phyloP scores from a whole-genome alignment of 2,329 filamentous ascomycete genomes.

The Pseudogymnoascus sp. region DNA sequence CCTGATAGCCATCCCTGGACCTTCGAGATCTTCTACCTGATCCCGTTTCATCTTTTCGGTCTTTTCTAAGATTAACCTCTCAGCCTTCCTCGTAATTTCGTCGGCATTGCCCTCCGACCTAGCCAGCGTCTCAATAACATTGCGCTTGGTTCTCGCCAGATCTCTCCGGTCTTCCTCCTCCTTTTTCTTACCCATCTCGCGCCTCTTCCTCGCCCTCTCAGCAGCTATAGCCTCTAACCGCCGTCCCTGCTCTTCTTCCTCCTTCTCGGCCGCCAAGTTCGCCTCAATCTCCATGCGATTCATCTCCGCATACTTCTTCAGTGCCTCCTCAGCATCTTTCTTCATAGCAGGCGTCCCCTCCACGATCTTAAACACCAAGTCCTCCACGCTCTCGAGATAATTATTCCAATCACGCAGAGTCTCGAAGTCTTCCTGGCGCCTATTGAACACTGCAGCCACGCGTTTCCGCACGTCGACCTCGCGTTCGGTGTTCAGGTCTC shows the following conservation, averaged over 20 bases:
- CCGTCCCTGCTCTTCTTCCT: slow-evolving; percentile 47
- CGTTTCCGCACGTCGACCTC: slow-evolving; percentile 86
- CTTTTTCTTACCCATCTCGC: slow-evolving; percentile 57
- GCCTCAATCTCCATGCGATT: slow-evolving; percentile 64
- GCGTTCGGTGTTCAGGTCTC: slow-evolving; percentile 77
- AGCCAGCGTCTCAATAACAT: slow-evolving; percentile 64
- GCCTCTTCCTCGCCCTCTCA: slow-evolving; percentile 56
- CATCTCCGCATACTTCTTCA: slow-evolving; percentile 65
- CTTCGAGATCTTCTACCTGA: slow-evolving; percentile 15
- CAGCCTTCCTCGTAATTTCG: slow-evolving; percentile 46
- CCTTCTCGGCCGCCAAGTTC: slow-evolving; percentile 47
- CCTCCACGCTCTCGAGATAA: slow-evolving; percentile 89
- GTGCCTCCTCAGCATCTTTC: slow-evolving; percentile 39
- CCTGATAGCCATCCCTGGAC: slow-evolving; percentile 56
- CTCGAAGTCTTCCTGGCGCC: slow-evolving; percentile 85
- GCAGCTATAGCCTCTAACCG: slow-evolving; percentile 56
- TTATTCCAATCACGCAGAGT: slow-evolving; percentile 78
- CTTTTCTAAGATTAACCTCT: slow-evolving; percentile 64
- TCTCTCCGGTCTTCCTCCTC: slow-evolving; percentile 63
- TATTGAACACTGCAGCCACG: slow-evolving; percentile 78
- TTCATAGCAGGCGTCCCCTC: slow-evolving; percentile 54
- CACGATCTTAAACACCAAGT: slow-evolving; percentile 82
- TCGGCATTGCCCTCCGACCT: slow-evolving; percentile 53
- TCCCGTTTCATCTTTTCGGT: slow-evolving; percentile 44
- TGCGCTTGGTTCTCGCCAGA: slow-evolving; percentile 55